Evolutionary conservation across 176 grass and related monocot genomes (phyloP), one percentile per base, ranked within the genome.

Genomic region (Miscanthus lutarioriparius): DNA sequence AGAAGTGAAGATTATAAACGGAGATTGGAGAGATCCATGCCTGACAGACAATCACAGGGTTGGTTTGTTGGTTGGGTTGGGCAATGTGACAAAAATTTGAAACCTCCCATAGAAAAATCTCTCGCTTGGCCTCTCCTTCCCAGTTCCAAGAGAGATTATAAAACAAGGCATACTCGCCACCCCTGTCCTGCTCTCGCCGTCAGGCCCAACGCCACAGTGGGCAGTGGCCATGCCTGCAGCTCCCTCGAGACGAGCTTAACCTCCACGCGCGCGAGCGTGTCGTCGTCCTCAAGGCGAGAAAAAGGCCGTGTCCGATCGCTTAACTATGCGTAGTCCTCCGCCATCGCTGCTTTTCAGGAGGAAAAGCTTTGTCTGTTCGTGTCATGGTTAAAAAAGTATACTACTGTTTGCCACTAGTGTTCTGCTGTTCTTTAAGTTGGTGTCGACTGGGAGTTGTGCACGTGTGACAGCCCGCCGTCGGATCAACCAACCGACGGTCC

Each of bases 321-420:
- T 11, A 84, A 76, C 74, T 75, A 48, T 74, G 20, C 20, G 8
- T 25, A 69, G 10, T 35, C 41, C 75, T 35, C 41, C 75, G 20
- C 83, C 83, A 38, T 41, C 67, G 79, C 85, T 76, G 81, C 89
- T 91, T 87, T 91, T 87, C 19, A 90, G 89, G 75, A 80, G 32
- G 49, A 80, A 76, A 87, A 84, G 80, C 51, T 53, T 83, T 84
- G 80, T 84, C 75, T 80, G 68, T 11, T 80, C 89, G 69, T 80
- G 85, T 22, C 53, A 30, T 28, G 74, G 74, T 49, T 90, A 67
- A 78, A 78, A 78, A 82, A 12, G 44, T 16, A 20, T 25, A 67
- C 53, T 17, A 17, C 7, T 32, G 28, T 25, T 56, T 56, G 61
- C 33, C 0, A 25, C 58, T 26, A 25, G 58, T 62, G 17, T 17